Evolutionary conservation across 352 stramenopile species (phyloP).

Genomic region (Globisporangium ultimum): DNA sequence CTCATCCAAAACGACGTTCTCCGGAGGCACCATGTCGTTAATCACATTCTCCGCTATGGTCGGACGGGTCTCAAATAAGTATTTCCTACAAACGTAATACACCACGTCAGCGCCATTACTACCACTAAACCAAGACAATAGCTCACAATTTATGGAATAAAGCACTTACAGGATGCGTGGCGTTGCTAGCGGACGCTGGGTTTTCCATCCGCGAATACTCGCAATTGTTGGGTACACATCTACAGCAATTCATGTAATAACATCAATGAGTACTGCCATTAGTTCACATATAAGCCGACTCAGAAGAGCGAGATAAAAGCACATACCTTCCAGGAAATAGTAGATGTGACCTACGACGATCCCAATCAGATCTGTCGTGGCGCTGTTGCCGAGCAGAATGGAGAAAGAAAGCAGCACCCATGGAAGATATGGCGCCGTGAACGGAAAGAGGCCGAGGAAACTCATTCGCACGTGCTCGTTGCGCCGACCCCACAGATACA

Average conservation of each 20-base stretch:
- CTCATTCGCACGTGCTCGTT: slow-evolving; percentile 97
- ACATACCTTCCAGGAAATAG: slow-evolving; percentile 96
- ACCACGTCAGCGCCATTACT: too few species aligned
- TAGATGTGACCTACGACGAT: slow-evolving; percentile 99
- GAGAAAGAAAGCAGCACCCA: slow-evolving; percentile 98
- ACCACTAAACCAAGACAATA: too few species aligned
- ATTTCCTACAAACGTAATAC: slow-evolving; percentile 29
- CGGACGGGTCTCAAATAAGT: slow-evolving; percentile 55
- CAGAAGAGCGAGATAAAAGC: background rate
- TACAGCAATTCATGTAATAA: slow-evolving; percentile 11
- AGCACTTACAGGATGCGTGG: slow-evolving; percentile 87
- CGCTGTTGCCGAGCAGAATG: slow-evolving; percentile 92
- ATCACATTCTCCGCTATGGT: slow-evolving; percentile 52
- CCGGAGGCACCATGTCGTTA: slow-evolving; percentile 43
- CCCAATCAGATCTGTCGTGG: slow-evolving; percentile 97
- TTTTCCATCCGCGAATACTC: slow-evolving; percentile 93
- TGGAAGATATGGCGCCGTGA: slow-evolving; percentile 97
- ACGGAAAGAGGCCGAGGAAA: slow-evolving; percentile 97
- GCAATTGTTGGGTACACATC: slow-evolving; percentile 98
- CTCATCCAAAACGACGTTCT: slow-evolving; percentile 34
- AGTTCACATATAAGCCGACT: background rate
- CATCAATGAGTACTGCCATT: background rate
- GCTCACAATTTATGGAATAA: too few species aligned
- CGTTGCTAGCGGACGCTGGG: slow-evolving; percentile 88
- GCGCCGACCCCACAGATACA: slow-evolving; percentile 97